phyloP scores from a whole-genome alignment of 2,329 filamentous ascomycete species.

The Monosporascus cannonballus region DNA sequence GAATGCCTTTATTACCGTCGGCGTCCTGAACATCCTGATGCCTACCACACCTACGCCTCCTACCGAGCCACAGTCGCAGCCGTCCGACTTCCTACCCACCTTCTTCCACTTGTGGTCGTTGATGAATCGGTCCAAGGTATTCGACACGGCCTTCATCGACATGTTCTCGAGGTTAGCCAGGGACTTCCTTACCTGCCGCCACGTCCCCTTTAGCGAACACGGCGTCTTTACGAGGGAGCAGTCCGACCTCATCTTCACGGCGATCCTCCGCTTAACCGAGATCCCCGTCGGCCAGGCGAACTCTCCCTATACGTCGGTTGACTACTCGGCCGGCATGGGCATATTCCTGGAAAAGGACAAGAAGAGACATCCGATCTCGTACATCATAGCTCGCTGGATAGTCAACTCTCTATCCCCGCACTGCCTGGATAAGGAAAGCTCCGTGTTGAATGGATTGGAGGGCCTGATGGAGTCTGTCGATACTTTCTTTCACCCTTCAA shows the following conservation, averaged over 20 bases:
- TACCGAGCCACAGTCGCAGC: slow-evolving; percentile 68
- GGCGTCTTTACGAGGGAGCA: slow-evolving; percentile 92
- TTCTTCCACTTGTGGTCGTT: slow-evolving; percentile 97
- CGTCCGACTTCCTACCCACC: slow-evolving; percentile 83
- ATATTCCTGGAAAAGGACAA: slow-evolving; percentile 86
- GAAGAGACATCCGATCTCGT: slow-evolving; percentile 85
- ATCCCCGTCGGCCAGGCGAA: slow-evolving; percentile 96
- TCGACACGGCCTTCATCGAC: slow-evolving; percentile 85
- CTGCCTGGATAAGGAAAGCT: slow-evolving; percentile 70
- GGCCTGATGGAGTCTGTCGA: slow-evolving; percentile 91
- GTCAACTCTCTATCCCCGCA: slow-evolving; percentile 86
- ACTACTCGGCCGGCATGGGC: slow-evolving; percentile 76
- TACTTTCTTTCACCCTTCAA: slow-evolving; percentile 98
- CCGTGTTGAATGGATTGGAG: slow-evolving; percentile 78
- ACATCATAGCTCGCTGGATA: slow-evolving; percentile 89
- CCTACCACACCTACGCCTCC: slow-evolving; percentile 75
- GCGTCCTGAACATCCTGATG: slow-evolving; percentile 78
- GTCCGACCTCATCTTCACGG: slow-evolving; percentile 87
- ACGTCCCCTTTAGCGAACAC: slow-evolving; percentile 77
- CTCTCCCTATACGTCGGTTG: slow-evolving; percentile 82
- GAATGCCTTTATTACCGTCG: slow-evolving; percentile 88
- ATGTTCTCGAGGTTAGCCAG: slow-evolving; percentile 80
- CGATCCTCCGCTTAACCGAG: slow-evolving; percentile 80
- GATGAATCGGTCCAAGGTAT: slow-evolving; percentile 79
- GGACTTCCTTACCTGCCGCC: slow-evolving; percentile 68